These are phyloP conservation scores for Metschnikowia bowlesiae DNA, from an alignment of 805 yeast species.

Conservation along the genomic window DNA sequence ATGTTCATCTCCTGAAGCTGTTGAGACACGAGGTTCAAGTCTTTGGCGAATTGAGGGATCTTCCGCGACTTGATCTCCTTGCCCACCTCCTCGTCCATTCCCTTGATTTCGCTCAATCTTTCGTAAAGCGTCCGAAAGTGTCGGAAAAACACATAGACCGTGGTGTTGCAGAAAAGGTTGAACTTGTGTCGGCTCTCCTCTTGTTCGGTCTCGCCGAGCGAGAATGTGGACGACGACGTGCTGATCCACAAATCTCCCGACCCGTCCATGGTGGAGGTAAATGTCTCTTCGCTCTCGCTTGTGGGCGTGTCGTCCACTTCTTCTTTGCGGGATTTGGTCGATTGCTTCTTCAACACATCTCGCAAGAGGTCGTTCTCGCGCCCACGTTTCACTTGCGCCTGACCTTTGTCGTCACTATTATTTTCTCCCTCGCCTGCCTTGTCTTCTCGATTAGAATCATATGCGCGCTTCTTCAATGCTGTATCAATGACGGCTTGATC, in stretches of 20 bases:
- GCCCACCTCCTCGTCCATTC: constrained; percentile 64
- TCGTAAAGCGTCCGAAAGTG: constrained; percentile 76
- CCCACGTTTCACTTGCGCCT: constrained; percentile 34
- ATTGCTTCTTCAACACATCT: constrained; percentile 57
- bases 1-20: constrained; percentile 80
- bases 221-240: constrained; percentile 27
- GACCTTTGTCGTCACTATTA: constrained; percentile 5
- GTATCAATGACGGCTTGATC: constrained; percentile 47
- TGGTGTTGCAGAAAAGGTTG: constrained; percentile 84
- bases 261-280: constrained; percentile 28
- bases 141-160: constrained; percentile 85
- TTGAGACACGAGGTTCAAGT: constrained; percentile 73
- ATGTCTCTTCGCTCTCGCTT: constrained; percentile 30
- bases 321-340: constrained; percentile 30
- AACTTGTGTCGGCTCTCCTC: constrained; percentile 47
- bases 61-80: constrained; percentile 62
- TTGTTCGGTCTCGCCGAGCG: constrained; percentile 22
- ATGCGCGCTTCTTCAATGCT: constrained; percentile 23
- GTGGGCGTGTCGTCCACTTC: constrained; percentile 31
- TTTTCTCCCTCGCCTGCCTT: constrained; percentile 16
- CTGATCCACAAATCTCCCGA: constrained; percentile 43
- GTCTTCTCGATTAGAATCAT: constrained; percentile 17
- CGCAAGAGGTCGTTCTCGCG: constrained; percentile 54
- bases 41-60: constrained; percentile 76
- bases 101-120: constrained; percentile 74